Evolutionary conservation across 148 eudicot genomes (phyloP), one percentile per base, ranked within the genome.

Genomic region (Diospyros kaki): DNA sequence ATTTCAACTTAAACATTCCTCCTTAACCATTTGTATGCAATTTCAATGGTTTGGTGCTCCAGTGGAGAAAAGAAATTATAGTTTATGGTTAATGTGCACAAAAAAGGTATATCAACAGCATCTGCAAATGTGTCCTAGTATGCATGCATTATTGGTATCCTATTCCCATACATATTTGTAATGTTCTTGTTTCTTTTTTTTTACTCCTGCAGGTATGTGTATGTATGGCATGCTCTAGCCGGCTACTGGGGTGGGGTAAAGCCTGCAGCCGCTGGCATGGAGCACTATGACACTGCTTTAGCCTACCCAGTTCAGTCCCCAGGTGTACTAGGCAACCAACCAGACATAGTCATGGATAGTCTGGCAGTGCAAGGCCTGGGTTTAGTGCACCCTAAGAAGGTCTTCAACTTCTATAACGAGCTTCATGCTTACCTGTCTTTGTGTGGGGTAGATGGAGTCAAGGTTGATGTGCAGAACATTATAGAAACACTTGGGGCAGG

Each of bases 231-330:
- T 81, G 97, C 98, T 74, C 85, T 94, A 68, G 97, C 96, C 0
- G 98, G 98, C 14, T 94, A 94, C 84, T 94, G 98, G 98, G 98
- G 98, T 9, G 98, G 98, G 53, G 98, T 94, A 48, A 88, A 90
- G 59, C 98, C 98, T 6, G 87, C 90, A 42, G 97, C 87, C 56
- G 74, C 86, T 8, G 98, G 98, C 54, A 82, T 94, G 92, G 98
- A 94, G 68, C 95, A 92, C 78, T 94, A 94, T 7, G 98, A 92
- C 71, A 78, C 89, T 59, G 84, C 95, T 17, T 71, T 94, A 74
- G 97, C 97, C 13, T 94, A 94, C 79, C 98, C 98, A 28, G 85
- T 90, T 55, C 88, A 84, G 78, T 94, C 96, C 45, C 96, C 97
- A 6, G 98, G 97, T 41, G 89, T 94, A 50, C 39, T 86, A 64